These are phyloP conservation scores for Pouteria glomerata DNA, from an alignment of 148 eudicot species.

Conservation along the genomic window DNA sequence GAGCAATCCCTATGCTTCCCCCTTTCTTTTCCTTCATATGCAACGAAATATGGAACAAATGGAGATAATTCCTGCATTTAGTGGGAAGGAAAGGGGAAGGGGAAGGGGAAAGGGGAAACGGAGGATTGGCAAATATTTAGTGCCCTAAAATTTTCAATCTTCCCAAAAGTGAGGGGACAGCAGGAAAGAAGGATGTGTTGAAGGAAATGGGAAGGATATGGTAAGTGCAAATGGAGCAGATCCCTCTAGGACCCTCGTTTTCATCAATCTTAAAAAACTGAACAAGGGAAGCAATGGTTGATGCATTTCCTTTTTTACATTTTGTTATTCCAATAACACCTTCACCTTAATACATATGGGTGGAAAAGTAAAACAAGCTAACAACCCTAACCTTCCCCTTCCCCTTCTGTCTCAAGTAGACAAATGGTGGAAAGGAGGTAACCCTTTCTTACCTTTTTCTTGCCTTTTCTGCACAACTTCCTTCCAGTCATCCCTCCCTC, in stretches of 20 bases:
- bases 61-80: background rate
- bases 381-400: background rate
- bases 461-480: background rate
- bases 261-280: background rate
- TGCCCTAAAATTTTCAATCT: background rate
- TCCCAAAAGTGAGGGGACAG: background rate
- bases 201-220: background rate
- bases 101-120: background rate
- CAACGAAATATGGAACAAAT: background rate
- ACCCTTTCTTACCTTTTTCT: background rate
- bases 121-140: background rate
- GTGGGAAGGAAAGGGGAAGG: background rate
- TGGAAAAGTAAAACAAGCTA: background rate
- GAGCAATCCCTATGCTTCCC: background rate
- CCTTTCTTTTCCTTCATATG: background rate
- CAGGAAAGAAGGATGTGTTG: background rate
- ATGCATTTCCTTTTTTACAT: background rate
- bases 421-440: background rate
- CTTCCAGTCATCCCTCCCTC: background rate
- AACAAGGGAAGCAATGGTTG: background rate
- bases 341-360: background rate
- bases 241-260: background rate
- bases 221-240: background rate
- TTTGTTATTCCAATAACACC: background rate
- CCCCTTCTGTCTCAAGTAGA: background rate